Evolutionary conservation across 441 rosid species (phyloP), one percentile per base, ranked within the genome.

Genomic region (Sinapis alba): DNA sequence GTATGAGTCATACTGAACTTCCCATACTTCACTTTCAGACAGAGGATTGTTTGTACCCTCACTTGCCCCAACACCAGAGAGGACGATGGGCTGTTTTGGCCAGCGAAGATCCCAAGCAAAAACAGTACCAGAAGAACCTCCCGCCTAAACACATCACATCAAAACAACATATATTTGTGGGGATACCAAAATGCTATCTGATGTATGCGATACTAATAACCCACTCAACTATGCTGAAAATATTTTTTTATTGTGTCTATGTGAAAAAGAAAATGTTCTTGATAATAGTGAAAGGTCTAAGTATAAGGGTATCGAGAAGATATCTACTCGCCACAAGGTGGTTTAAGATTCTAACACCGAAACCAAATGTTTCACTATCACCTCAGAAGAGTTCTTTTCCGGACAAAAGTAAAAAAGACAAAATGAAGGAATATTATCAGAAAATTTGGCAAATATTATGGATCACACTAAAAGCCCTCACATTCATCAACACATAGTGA

Each of bases 21-120:
- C 91, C 99, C 98, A 95, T 71, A 93, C 89, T 79, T 95, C 97
- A 74, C 56, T 91, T 75, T 88, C 97, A 68, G 94, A 91, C 61
- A 88, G 79, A 34, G 86, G 76, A 47, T 69, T 79, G 57, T 57
- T 77, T 16, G 59, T 62, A 65, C 65, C 72, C 36, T 84, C 81
- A 66, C 78, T 82, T 24, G 77, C 83, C 65, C 80, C 89, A 20
- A 73, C 67, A 61, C 95, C 96, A 77, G 97, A 88, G 41, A 95
- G 94, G 60, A 91, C 72, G 72, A 90, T 83, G 34, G 98, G 89
- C 32, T 86, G 87, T 59, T 86, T 86, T n/a, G 82, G 95, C 84
- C 88, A 80, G 15, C 98, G 84, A 62, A 90, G 85, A 82, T 95
- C 99, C 99, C 97, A 95, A 34, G 92, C 98, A 85, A 95, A 91